These are phyloP conservation scores for Suillus americanus DNA, from an alignment of 768 basidiomycete genomes.

Conservation along the genomic window DNA sequence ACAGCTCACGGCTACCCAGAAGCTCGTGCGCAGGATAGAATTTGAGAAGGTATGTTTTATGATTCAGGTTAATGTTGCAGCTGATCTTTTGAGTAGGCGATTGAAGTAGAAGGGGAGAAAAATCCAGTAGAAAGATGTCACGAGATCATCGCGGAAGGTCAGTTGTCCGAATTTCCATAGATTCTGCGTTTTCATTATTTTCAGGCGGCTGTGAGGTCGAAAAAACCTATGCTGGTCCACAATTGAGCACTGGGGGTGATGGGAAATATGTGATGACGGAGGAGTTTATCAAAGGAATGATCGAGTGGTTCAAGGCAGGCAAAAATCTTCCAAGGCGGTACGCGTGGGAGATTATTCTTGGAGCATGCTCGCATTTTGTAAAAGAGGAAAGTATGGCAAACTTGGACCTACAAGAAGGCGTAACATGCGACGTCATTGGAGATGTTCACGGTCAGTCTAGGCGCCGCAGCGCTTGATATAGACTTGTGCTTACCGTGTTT, in stretches of 20 bases:
- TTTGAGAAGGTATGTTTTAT: conserved; percentile 75
- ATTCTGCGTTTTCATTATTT: conserved; percentile 9
- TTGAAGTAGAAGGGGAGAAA: conserved; percentile 89
- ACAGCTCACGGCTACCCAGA: conserved; percentile 87
- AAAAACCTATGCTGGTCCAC: conserved; percentile 70
- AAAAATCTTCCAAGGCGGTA: conserved; percentile 88
- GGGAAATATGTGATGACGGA: conserved; percentile 73
- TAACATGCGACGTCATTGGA: conserved; percentile 91
- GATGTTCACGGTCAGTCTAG: conserved; percentile 80
- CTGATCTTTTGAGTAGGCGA: conserved; percentile 55
- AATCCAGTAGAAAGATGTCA: conserved; percentile 70
- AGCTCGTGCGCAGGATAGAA: conserved; percentile 84
- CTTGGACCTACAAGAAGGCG: conserved; percentile 69
- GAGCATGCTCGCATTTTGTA: conserved; percentile 72
- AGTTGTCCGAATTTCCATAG: conserved; percentile 11
- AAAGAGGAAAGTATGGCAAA: conserved; percentile 83
- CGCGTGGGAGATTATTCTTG: conserved; percentile 94
- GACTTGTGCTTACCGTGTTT: conserved; percentile 3
- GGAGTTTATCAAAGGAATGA: conserved; percentile 83
- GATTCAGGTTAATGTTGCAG: too few species aligned
- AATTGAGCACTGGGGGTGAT: conserved; percentile 54
- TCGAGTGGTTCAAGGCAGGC: conserved; percentile 91
- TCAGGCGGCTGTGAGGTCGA: conserved; percentile 82
- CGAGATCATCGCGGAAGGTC: conserved; percentile 80
- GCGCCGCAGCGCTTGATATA: conserved; percentile 1